Base-by-base conservation (phyloP, 805 yeast species). In the Helenozyma rhizophorensis region DNA sequence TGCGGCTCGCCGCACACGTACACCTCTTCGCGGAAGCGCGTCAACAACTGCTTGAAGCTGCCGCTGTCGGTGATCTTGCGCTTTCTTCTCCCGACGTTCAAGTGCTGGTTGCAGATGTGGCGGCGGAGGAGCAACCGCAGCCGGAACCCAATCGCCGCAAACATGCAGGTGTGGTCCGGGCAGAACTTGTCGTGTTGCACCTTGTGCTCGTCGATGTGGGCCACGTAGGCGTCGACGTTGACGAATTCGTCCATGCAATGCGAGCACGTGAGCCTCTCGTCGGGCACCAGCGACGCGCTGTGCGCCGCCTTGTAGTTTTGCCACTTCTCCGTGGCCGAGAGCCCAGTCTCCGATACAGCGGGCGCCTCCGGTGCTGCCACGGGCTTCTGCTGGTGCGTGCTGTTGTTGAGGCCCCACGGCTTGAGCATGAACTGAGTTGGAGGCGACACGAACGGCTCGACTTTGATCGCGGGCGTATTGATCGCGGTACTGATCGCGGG, bases 81-180 rank as follows among this genome's bases (percentile, higher is more conserved):
- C 14, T 27, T 15, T 30, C 27, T 13, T 28, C 28, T 11, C 30
- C 33, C 18, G 32, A 32, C 8, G 30, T 30, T 40, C 29, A 46
- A 34, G 25, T 46, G 50, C 17, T 42, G 42, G 29, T 39, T 39
- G 29, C 48, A 35, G 9, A 42, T 36, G 25, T 46, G 50, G 10
- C 50, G 41, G 13, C 50, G 40, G 16, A 46, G 41, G 14, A 31
- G 36, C 40, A 34, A 29, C 18, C 42, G 33, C 14, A 36, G 32
- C 11, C 34, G 27, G 34, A 32, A 46, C 4, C 50, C 50, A 6
- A 41, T 24, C 4, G 36, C 40, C 4, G 39, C 32, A 27, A 35
- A 42, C 6, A 37, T 23, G 25, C 50, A 46, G 9, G 23, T 18
- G 11, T 23, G 30, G 27, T 46, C 50, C 2, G 48, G 44, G 15